Conservation (phyloP, 2,329 filamentous ascomycete species). For the Talaromyces rugulosus region DNA sequence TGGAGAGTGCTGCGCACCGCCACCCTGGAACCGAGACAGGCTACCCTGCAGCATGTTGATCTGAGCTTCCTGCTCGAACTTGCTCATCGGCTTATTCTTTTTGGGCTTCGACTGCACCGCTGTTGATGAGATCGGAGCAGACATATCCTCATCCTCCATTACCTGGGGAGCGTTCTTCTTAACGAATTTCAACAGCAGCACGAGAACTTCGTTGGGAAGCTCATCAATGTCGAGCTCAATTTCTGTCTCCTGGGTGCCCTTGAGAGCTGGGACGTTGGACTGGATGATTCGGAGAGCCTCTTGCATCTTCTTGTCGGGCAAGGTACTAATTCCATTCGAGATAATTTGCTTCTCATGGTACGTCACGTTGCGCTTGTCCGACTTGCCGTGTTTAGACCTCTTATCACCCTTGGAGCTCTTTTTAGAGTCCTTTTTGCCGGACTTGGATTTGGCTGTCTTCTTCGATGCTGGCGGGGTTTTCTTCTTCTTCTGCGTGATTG, state of each 20-base stretch:
- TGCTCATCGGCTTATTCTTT: conserved; percentile 52
- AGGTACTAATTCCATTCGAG: conserved; percentile 74
- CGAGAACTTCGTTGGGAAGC: conserved; percentile 43
- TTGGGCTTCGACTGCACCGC: conserved; percentile 41
- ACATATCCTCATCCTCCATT: conserved; percentile 32
- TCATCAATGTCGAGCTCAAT: conserved; percentile 48
- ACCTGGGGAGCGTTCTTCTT: conserved; percentile 44
- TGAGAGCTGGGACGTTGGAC: conserved; percentile 70
- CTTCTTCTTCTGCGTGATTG: conserved; percentile 58
- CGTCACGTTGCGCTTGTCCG: conserved; percentile 61
- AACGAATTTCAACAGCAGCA: conserved; percentile 44
- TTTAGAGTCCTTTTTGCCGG: conserved; percentile 43
- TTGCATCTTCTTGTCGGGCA: conserved; percentile 73
- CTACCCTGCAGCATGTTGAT: conserved; percentile 46
- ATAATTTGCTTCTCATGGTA: conserved; percentile 87
- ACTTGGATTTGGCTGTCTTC: conserved; percentile 43
- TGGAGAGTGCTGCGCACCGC: conserved; percentile 36
- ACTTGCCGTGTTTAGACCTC: conserved; percentile 35
- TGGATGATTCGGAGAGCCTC: conserved; percentile 87
- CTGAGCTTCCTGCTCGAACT: conserved; percentile 47
- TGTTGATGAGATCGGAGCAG: conserved; percentile 25
- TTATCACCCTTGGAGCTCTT: conserved; percentile 57
- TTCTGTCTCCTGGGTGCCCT: conserved; percentile 47
- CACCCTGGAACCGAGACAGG: conserved; percentile 43
- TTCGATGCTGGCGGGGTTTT: conserved; percentile 50